Evolutionary conservation across 768 basidiomycete genomes (phyloP).

Genomic region (Tulasnella sp.): DNA sequence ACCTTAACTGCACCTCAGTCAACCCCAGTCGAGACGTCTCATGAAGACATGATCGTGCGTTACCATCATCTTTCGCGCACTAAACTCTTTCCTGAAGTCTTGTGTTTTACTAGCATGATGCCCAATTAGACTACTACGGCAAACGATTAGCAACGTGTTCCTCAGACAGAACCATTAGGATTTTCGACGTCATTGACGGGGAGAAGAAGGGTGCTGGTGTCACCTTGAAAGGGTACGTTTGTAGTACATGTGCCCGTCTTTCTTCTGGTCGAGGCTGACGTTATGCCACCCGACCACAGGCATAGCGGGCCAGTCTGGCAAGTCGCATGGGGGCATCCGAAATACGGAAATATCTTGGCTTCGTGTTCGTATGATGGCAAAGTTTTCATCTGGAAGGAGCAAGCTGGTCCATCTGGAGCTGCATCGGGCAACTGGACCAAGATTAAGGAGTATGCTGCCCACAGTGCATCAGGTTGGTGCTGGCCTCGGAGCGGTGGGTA

Average conservation of each 20-base stretch:
- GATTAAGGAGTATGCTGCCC: slow-evolving; percentile 92
- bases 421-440: slow-evolving; percentile 73
- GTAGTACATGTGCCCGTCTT: background rate
- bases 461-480: slow-evolving; percentile 81
- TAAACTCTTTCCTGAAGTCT: background rate
- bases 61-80: background rate
- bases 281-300: slow-evolving; percentile 40
- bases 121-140: slow-evolving; percentile 96
- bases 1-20: slow-evolving; percentile 44
- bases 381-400: slow-evolving; percentile 98
- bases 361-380: slow-evolving; percentile 99
- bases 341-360: slow-evolving; percentile 92
- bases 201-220: slow-evolving; percentile 64
- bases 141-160: slow-evolving; percentile 96
- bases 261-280: background rate
- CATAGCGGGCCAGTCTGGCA: slow-evolving; percentile 99
- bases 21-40: slow-evolving; percentile 86
- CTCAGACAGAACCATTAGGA: slow-evolving; percentile 89
- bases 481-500: background rate
- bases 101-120: slow-evolving; percentile 71
- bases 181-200: slow-evolving; percentile 91
- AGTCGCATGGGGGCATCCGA: slow-evolving; percentile 97
- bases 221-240: slow-evolving; percentile 67
- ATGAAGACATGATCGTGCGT: slow-evolving; percentile 98
- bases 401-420: slow-evolving; percentile 44